Evolutionary conservation across 768 basidiomycete genomes (phyloP).

Genomic region (Phanerochaete sordida): DNA sequence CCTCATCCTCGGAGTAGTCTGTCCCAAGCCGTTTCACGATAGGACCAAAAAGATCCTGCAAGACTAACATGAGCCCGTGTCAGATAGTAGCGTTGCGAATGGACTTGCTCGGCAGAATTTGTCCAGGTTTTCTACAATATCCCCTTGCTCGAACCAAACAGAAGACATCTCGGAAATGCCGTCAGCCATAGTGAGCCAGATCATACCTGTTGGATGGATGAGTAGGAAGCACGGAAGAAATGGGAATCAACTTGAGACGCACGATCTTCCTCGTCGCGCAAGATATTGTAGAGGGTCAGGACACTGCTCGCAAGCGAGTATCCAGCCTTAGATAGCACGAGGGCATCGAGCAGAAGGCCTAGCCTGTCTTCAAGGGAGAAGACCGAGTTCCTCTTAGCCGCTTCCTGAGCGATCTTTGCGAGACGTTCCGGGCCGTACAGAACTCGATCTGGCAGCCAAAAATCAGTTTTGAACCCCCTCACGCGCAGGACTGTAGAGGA

Average conservation of each 20-base stretch:
- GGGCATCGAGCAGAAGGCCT: conserved; percentile 81
- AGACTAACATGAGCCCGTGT: too few species aligned
- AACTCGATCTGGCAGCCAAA: conserved; percentile 87
- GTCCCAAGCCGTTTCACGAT: conserved; percentile 78
- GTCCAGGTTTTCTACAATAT: conserved; percentile 50
- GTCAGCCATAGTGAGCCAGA: conserved; percentile 70
- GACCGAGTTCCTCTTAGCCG: conserved; percentile 56
- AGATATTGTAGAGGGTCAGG: conserved; percentile 64
- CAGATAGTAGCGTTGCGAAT: not conserved
- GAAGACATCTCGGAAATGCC: conserved; percentile 52
- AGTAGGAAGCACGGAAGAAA: not conserved
- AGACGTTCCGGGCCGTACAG: conserved; percentile 81
- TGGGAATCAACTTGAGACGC: conserved; percentile 24
- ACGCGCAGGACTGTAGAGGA: too few species aligned
- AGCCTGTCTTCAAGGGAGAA: conserved; percentile 87
- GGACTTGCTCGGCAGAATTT: conserved; percentile 55
- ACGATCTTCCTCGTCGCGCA: conserved; percentile 79
- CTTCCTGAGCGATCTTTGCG: conserved; percentile 74
- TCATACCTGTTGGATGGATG: conserved; percentile 73
- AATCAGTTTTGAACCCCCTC: too few species aligned
- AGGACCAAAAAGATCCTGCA: conserved; percentile 64
- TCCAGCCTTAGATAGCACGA: conserved; percentile 80
- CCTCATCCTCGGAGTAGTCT: conserved; percentile 72
- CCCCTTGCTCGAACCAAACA: conserved; percentile 83
- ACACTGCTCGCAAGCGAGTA: conserved; percentile 75